These are phyloP conservation scores for Kwoniella sp. DNA, from an alignment of 768 basidiomycete species.

Conservation along the genomic window DNA sequence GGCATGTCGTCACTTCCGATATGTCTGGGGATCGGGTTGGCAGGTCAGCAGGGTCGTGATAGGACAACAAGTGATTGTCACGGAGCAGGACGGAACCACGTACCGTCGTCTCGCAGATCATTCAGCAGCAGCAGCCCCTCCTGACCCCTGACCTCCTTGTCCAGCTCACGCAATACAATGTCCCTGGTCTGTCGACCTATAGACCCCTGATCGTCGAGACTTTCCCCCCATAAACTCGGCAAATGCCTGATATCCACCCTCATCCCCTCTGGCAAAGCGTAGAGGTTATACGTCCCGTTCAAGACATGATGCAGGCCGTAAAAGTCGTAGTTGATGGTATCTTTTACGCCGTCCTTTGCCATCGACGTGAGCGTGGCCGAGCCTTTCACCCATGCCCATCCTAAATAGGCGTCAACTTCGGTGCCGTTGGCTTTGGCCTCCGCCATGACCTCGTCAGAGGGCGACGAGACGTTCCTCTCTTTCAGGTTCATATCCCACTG, in stretches of 20 bases:
- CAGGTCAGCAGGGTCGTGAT: background rate
- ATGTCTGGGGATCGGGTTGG: conserved; percentile 1
- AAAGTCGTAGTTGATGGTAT: conserved; percentile 37
- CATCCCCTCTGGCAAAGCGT: conserved; percentile 39
- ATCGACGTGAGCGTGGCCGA: conserved; percentile 18
- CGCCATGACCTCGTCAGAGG: background rate
- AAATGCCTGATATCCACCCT: conserved; percentile 42
- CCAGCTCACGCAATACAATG: conserved; percentile 41
- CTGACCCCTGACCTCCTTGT: conserved; percentile 33
- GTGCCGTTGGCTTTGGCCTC: background rate
- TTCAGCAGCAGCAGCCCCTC: conserved; percentile 22
- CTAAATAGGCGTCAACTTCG: conserved; percentile 12
- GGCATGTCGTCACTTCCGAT: conserved; percentile 27
- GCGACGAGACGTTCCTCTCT: conserved; percentile 19
- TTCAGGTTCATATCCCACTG: conserved; percentile 43
- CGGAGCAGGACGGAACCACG: conserved; percentile 1
- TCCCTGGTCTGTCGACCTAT: conserved; percentile 21
- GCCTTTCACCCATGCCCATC: conserved; percentile 44
- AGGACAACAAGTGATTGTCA: background rate
- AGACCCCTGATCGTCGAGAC: background rate
- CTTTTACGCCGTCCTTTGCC: background rate
- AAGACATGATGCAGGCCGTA: conserved; percentile 41
- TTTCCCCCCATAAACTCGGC: conserved; percentile 25
- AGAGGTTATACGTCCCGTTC: conserved; percentile 44
- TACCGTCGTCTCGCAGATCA: conserved; percentile 32